phyloP scores from a whole-genome alignment of 2,329 filamentous ascomycete genomes.

The Colletotrichum liaoningense region DNA sequence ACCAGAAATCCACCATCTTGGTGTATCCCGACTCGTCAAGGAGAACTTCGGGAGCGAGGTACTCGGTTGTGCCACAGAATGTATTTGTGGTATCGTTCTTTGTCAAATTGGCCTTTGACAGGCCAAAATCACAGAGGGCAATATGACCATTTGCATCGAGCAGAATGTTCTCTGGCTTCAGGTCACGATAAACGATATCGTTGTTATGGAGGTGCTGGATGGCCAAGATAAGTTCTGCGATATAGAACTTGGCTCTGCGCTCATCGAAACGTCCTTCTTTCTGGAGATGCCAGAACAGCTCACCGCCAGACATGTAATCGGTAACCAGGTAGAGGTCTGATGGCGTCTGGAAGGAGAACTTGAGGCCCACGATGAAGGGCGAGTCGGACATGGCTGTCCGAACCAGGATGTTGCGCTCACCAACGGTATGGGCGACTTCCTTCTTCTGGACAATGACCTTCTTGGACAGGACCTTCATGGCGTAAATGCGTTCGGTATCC shows the following conservation, averaged over 20 bases:
- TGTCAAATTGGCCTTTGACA: conserved; percentile 96
- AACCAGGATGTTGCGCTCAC: conserved; percentile 96
- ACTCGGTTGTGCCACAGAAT: conserved; percentile 98
- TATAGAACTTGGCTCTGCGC: conserved; percentile 97
- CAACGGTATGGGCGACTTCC: conserved; percentile 96
- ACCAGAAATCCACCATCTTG: conserved; percentile 99
- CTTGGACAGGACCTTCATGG: conserved; percentile 99
- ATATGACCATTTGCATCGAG: conserved; percentile 98
- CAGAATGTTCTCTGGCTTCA: conserved; percentile 98
- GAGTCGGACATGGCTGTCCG: conserved; percentile 96
- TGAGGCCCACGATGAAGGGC: conserved; percentile 96
- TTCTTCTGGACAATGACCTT: conserved; percentile 99
- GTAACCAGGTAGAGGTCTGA: conserved; percentile 98
- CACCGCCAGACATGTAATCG: conserved; percentile 99
- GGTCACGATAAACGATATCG: conserved; percentile 96
- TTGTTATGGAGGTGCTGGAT: conserved; percentile 96
- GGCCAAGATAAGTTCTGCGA: conserved; percentile 94
- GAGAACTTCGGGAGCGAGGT: conserved; percentile 93
- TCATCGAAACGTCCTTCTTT: conserved; percentile 97
- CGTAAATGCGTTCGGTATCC: conserved; percentile 95
- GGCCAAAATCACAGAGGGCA: conserved; percentile 94
- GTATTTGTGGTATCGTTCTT: conserved; percentile 99
- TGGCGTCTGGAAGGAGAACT: conserved; percentile 98
- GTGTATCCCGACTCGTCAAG: conserved; percentile 97
- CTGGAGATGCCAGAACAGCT: conserved; percentile 98